Evolutionary conservation across 78 protist genomes (phyloP).

Genomic region (Guillardia theta): DNA sequence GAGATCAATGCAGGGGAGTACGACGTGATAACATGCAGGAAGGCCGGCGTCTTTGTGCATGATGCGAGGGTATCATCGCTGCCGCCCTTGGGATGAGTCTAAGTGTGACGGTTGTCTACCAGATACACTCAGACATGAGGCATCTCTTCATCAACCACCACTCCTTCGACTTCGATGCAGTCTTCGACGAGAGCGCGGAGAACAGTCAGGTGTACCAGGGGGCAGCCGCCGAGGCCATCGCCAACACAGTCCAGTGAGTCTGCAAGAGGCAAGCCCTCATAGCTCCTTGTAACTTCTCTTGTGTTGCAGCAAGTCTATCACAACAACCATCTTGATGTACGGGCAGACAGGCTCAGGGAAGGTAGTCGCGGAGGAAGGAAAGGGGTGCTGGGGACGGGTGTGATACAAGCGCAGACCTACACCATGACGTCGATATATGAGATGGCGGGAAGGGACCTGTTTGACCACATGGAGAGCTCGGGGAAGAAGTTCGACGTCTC

Average conservation of each 20-base stretch:
- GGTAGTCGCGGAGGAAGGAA: too few relatives aligned
- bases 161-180: constrained; percentile 47
- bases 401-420: too few relatives aligned
- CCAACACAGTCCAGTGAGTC: too few relatives aligned
- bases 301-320: neutral
- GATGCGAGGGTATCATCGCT: neutral
- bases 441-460: neutral
- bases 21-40: constrained; percentile 48
- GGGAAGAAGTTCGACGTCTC: neutral
- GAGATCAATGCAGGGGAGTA: constrained; percentile 39
- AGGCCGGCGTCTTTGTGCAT: neutral
- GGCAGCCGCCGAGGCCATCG: too few relatives aligned
- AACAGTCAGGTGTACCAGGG: neutral
- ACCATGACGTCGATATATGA: constrained; percentile 12
- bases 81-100: neutral
- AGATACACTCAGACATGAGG: constrained; percentile 42
- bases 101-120: constrained; percentile 18
- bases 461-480: neutral
- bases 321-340: neutral
- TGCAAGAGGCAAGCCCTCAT: too few relatives aligned
- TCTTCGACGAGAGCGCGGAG: constrained; percentile 21
- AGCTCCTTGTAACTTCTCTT: too few relatives aligned
- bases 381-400: too few relatives aligned
- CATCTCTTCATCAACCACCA: constrained; percentile 42
- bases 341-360: neutral